phyloP scores from a whole-genome alignment of 192 early-diverging fungal genomes.

The Linnemannia zychae region DNA sequence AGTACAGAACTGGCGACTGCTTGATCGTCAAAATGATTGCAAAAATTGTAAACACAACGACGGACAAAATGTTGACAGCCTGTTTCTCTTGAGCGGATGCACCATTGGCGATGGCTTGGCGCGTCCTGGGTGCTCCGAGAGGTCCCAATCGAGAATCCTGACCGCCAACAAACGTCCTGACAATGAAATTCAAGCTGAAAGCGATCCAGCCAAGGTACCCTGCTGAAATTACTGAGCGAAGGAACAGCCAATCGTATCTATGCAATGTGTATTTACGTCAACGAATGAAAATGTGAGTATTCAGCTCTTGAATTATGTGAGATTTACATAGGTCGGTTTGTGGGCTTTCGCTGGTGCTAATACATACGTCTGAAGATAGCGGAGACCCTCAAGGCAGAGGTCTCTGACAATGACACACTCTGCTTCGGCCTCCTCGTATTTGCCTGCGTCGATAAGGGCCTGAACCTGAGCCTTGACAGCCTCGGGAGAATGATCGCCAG shows the following conservation, averaged over 20 bases:
- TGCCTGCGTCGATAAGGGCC: slow-evolving; percentile 67
- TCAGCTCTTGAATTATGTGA: no score
- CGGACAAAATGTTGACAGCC: slow-evolving; percentile 48
- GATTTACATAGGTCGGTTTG: no score
- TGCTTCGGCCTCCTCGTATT: slow-evolving; percentile 77
- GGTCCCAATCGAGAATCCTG: slow-evolving; percentile 35
- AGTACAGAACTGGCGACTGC: slow-evolving; percentile 87
- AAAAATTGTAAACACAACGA: slow-evolving; percentile 60
- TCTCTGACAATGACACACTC: slow-evolving; percentile 73
- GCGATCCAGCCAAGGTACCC: slow-evolving; percentile 95
- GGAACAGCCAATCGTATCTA: slow-evolving; percentile 93
- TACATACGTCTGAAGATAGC: slow-evolving; percentile 88
- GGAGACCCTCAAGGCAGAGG: slow-evolving; percentile 84
- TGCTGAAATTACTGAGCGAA: slow-evolving; percentile 83
- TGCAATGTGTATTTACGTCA: background rate
- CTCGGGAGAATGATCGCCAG: slow-evolving; percentile 66
- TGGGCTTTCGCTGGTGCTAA: no score
- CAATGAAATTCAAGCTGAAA: slow-evolving; percentile 85
- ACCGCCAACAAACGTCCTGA: slow-evolving; percentile 72
- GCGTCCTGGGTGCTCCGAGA: slow-evolving; percentile 22
- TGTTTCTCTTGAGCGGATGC: slow-evolving; percentile 18
- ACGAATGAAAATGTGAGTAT: background rate
- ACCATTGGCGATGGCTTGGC: background rate
- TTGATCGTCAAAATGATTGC: slow-evolving; percentile 77
- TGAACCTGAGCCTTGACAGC: slow-evolving; percentile 70